These are phyloP conservation scores for Isatis tinctoria DNA, from an alignment of 345 rosid species.

Conservation along the genomic window DNA sequence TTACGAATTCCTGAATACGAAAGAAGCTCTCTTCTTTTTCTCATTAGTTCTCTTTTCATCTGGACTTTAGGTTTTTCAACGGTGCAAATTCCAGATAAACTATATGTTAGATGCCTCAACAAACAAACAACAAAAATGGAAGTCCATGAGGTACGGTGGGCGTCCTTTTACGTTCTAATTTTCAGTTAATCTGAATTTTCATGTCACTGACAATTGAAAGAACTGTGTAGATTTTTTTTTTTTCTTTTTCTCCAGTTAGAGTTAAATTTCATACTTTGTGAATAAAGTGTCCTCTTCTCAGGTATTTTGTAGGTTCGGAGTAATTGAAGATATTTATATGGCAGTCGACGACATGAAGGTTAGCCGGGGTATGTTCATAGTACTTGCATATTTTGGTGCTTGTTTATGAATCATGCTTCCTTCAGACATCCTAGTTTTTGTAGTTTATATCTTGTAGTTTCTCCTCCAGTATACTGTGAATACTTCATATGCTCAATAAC, in stretches of 20 bases:
- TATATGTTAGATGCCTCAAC: constrained; percentile 72
- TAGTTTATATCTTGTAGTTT: background rate
- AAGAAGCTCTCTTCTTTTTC: constrained; percentile 7
- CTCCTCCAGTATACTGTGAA: background rate
- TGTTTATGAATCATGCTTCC: background rate
- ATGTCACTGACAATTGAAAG: background rate
- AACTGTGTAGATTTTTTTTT: background rate
- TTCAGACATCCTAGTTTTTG: background rate
- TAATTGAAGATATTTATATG: constrained; percentile 66
- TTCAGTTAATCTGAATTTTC: background rate
- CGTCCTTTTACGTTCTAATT: background rate
- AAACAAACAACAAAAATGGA: constrained; percentile 61
- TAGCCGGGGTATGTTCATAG: constrained; percentile 54
- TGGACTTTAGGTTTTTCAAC: constrained; percentile 13
- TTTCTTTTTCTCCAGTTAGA: background rate
- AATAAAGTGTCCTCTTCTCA: constrained; percentile 28
- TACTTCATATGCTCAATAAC: background rate
- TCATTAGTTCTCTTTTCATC: constrained; percentile 9
- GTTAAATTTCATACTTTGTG: background rate
- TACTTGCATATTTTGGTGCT: constrained; percentile 1
- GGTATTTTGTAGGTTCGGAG: constrained; percentile 74
- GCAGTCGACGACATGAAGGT: constrained; percentile 61
- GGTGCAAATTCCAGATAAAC: constrained; percentile 51
- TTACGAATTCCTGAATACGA: background rate
- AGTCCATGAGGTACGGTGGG: constrained; percentile 57